Percentiles rank a stretch among this genome's conserved stretches.
Evolutionary conservation across 2,329 filamentous ascomycete genomes (phyloP).

Genomic region (Colletotrichum euphorbiae): DNA sequence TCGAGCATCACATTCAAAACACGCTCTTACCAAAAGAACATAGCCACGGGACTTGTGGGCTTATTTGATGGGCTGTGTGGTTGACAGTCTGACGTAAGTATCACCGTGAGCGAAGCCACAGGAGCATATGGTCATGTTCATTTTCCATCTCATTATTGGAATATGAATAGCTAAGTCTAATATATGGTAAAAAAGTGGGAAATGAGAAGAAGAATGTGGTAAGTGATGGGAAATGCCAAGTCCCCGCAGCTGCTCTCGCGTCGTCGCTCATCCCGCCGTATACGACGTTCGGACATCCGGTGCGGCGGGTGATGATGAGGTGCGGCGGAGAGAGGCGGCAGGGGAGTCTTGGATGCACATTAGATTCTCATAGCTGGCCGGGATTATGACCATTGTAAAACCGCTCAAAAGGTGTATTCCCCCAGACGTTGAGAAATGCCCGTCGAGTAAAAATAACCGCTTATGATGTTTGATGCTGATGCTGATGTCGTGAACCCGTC

Average conservation of each 20-base stretch:
- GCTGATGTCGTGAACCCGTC: constrained; percentile 29
- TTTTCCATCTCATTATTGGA: constrained; percentile 9
- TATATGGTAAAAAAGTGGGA: constrained; percentile 26
- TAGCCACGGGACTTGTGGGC: not conserved
- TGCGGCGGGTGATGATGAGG: not conserved
- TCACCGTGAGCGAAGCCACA: not conserved
- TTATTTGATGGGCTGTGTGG: constrained; percentile 11
- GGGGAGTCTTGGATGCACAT: constrained; percentile 9
- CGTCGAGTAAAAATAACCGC: constrained; percentile 7
- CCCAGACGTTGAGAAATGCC: constrained; percentile 20
- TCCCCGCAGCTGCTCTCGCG: not conserved
- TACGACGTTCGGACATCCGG: not conserved
- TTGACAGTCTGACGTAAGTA: not conserved
- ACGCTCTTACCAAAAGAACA: not conserved
- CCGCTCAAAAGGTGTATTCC: constrained; percentile 6
- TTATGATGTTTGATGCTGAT: constrained; percentile 26
- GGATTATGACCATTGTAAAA: not conserved
- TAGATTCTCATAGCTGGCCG: constrained; percentile 1
- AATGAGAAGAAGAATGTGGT: constrained; percentile 20
- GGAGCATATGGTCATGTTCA: not conserved
- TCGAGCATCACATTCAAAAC: constrained; percentile 24
- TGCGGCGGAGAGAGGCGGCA: no score
- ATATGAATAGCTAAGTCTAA: constrained; percentile 15
- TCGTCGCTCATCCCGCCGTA: not conserved
- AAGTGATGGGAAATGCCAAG: constrained; percentile 11